Conservation (phyloP, 2,329 filamentous ascomycete species). For the Eurotiales sp. region DNA sequence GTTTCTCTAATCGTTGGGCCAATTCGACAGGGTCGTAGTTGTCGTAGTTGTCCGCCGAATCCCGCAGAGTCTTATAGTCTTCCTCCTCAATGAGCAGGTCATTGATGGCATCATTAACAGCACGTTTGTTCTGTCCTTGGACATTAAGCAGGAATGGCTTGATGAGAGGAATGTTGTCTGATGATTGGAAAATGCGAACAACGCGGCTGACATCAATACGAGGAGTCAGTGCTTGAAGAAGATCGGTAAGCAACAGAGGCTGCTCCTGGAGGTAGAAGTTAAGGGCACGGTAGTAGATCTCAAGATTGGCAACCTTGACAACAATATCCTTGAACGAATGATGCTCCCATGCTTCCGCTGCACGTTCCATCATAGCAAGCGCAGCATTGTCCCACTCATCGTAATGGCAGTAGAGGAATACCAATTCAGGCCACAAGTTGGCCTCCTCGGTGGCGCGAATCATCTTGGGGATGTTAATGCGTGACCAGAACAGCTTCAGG, state of each 20-base stretch:
- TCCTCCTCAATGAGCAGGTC: constrained; percentile 97
- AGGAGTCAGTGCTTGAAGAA: constrained; percentile 84
- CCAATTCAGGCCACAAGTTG: constrained; percentile 93
- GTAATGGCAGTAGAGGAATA: constrained; percentile 97
- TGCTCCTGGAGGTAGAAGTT: constrained; percentile 98
- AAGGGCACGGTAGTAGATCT: constrained; percentile 96
- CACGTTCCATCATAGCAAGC: constrained; percentile 94
- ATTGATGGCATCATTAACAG: constrained; percentile 97
- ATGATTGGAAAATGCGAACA: constrained; percentile 98
- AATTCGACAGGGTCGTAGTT: constrained; percentile 97
- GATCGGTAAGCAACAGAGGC: constrained; percentile 89
- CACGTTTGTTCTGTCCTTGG: constrained; percentile 94
- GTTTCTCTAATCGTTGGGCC: constrained; percentile 88
- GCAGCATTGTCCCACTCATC: constrained; percentile 98
- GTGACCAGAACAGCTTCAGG: constrained; percentile 95
- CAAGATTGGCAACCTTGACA: constrained; percentile 94
- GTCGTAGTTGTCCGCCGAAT: constrained; percentile 98
- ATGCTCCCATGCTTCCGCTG: constrained; percentile 97
- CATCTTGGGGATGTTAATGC: constrained; percentile 97
- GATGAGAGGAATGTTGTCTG: constrained; percentile 95
- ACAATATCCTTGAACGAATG: constrained; percentile 99
- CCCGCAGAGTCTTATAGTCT: constrained; percentile 96
- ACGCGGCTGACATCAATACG: constrained; percentile 97
- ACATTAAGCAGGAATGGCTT: constrained; percentile 98
- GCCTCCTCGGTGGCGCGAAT: constrained; percentile 91